Evolutionary conservation across 805 yeast genomes (phyloP), one percentile per base, ranked within the genome.

Genomic region (Kluyveromyces dobzhanskii): DNA sequence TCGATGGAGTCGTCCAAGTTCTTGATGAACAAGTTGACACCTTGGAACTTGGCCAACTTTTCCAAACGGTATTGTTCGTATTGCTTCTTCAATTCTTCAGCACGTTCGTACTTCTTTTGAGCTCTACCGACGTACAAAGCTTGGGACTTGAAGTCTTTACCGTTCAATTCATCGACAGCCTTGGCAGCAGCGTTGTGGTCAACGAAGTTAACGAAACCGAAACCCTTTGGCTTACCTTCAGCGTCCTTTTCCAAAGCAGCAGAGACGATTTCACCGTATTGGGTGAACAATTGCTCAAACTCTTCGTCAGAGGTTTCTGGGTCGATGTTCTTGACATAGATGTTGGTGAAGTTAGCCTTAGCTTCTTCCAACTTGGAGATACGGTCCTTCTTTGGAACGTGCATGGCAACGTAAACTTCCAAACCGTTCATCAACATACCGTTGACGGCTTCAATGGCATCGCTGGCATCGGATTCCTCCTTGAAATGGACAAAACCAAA

Each of bases 401-500:
- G 97, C 64, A 82, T 90, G 57, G 95, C 97, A 57, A 92, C 98
- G 60, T 67, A 92, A 44, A 92, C 96, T 71, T 85, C 94, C 67
- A 78, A 84, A 67, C 90, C 97, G 70, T 90, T 90, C 71, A 92
- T 77, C 59, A 84, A 75, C 97, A 92, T 92, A 69, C 98, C 98
- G 69, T 92, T 88, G 60, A 92, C 95, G 64, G 86, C 86, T 71
- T 85, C 94, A 64, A 92, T 86, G 52, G 98, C 97, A 57, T 86
- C 87, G 48, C 74, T 73, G 48, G 98, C 98, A 56, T 94, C 80
- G 70, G 85, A 95, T 48, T 80, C 84, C 47, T 82, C 77, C 66
- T 87, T 95, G 70, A 82, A 92, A 73, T 92, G 98, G 55, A 92
- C 97, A 66, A 87, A 90, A 61, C 97, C 98, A 59, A 87, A 90